Evolutionary conservation across 805 yeast species (phyloP).

Genomic region (Spathaspora sp.): DNA sequence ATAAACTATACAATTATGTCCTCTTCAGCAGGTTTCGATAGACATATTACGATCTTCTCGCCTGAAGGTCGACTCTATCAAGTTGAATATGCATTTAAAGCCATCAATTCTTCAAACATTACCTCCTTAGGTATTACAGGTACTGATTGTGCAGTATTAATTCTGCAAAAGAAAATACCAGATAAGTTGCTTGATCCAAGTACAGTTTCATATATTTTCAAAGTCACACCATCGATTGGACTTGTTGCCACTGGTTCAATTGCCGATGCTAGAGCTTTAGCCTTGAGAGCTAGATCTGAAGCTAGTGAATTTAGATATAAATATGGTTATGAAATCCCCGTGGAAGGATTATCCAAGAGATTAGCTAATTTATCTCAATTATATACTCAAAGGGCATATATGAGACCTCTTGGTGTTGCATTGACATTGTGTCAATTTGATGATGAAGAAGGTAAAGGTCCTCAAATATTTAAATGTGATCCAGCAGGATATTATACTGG

Average conservation of each 20-base stretch:
- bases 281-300: slow-evolving; percentile 88
- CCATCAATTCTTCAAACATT: slow-evolving; percentile 87
- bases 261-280: slow-evolving; percentile 92
- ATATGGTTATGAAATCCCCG: slow-evolving; percentile 96
- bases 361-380: slow-evolving; percentile 95
- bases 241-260: slow-evolving; percentile 92
- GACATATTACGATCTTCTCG: slow-evolving; percentile 97
- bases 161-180: slow-evolving; percentile 94
- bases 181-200: slow-evolving; percentile 87
- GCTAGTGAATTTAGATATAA: slow-evolving; percentile 93
- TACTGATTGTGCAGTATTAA: slow-evolving; percentile 78
- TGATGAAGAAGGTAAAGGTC: slow-evolving; percentile 73
- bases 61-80: slow-evolving; percentile 98
- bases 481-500: slow-evolving; percentile 97
- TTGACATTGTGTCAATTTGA: slow-evolving; percentile 77
- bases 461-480: slow-evolving; percentile 86
- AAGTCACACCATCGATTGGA: slow-evolving; percentile 78
- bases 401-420: slow-evolving; percentile 97
- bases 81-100: slow-evolving; percentile 97
- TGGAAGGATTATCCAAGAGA: slow-evolving; percentile 86
- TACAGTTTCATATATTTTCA: slow-evolving; percentile 84
- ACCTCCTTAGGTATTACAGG: slow-evolving; percentile 89
- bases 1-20: slow-evolving; percentile 5
- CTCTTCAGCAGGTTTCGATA: slow-evolving; percentile 86
- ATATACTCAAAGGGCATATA: slow-evolving; percentile 95